phyloP scores from a whole-genome alignment of 73 alveolate species.

The Paramecium pentaurelia region DNA sequence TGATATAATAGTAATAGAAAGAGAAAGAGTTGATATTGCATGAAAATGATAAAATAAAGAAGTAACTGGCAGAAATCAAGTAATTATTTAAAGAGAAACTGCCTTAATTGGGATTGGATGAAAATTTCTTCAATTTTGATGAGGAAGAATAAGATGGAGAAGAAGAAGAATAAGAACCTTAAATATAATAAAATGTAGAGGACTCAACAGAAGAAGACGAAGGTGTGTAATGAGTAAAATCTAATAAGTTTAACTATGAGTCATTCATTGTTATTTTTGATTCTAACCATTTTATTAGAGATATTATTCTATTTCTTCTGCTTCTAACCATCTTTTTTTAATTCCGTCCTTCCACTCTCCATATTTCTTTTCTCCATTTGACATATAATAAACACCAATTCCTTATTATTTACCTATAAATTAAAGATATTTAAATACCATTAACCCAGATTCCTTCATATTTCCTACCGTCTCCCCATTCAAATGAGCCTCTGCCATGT shows the following conservation, averaged over 20 bases:
- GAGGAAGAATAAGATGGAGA: background rate
- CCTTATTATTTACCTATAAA: conserved; percentile 50
- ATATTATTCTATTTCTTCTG: conserved; percentile 51
- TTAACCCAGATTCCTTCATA: conserved; percentile 65
- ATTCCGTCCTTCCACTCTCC: conserved; percentile 67
- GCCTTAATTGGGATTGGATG: background rate
- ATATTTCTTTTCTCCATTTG: conserved; percentile 56
- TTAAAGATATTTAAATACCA: background rate
- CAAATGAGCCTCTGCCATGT: conserved; percentile 60
- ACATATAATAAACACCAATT: conserved; percentile 49
- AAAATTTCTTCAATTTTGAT: background rate
- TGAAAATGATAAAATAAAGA: background rate
- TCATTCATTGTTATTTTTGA: background rate
- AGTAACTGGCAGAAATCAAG: background rate
- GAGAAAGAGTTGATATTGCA: background rate
- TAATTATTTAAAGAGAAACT: background rate
- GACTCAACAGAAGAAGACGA: background rate
- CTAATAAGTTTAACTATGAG: background rate
- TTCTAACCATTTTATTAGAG: background rate
- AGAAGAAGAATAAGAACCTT: background rate
- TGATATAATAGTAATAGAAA: background rate
- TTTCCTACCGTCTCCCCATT: conserved; percentile 66
- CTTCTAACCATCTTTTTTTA: conserved; percentile 57
- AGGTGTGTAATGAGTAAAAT: background rate
- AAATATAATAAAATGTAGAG: background rate